Conservation (phyloP, 1,139 yeast species). For the Candida mesenterica region DNA sequence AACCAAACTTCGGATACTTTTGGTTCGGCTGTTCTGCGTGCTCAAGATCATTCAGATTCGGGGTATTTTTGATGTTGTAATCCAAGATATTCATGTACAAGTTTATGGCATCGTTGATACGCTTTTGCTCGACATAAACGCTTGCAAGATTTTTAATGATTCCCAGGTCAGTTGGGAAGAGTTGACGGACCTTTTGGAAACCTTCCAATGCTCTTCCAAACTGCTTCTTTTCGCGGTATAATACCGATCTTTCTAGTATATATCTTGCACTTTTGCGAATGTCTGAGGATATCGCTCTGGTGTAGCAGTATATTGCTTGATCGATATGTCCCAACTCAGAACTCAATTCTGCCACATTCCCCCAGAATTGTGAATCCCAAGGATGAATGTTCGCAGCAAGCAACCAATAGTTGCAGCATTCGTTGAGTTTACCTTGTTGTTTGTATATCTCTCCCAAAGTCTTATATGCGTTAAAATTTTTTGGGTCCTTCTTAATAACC, state of each 20-base stretch:
- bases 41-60: conserved; percentile 15
- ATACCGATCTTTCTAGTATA: conserved; percentile 58
- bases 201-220: conserved; percentile 74
- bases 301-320: conserved; percentile 83
- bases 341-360: conserved; percentile 75
- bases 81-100: conserved; percentile 69
- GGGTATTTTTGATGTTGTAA: conserved; percentile 39
- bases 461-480: conserved; percentile 79
- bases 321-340: conserved; percentile 66
- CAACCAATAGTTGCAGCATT: conserved; percentile 80
- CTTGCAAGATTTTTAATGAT: conserved; percentile 74
- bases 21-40: conserved; percentile 17
- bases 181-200: conserved; percentile 58
- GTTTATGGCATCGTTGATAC: conserved; percentile 77
- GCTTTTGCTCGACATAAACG: conserved; percentile 70
- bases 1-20: conserved; percentile 57
- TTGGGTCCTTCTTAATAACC: conserved; percentile 74
- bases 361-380: conserved; percentile 81
- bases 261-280: conserved; percentile 49
- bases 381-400: conserved; percentile 82
- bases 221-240: conserved; percentile 65
- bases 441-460: conserved; percentile 83
- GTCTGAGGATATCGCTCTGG: conserved; percentile 66
- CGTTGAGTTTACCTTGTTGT: conserved; percentile 61
- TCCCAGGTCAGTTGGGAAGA: conserved; percentile 60